Evolutionary conservation across 2,329 filamentous ascomycete genomes (phyloP), one percentile per base, ranked within the genome.

Genomic region (Cordyceps javanica): DNA sequence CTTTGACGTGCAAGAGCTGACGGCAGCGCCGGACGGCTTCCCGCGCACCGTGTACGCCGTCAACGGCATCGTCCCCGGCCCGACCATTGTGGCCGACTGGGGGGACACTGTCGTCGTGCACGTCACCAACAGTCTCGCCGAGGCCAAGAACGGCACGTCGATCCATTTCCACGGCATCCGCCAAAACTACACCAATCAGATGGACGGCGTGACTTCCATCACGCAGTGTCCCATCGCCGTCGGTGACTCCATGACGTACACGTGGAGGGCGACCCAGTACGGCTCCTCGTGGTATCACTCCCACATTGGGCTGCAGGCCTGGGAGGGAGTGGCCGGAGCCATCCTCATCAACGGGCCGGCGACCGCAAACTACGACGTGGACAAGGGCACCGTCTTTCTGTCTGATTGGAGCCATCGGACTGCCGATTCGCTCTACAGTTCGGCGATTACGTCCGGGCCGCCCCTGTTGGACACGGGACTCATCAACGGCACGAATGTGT

Each of bases 101-200:
- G 77, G 73, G 26, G 73, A 77, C 57, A 71, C 61, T 32, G 42
- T 59, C 21, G 39, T 54, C 13, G 71, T 86, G 5, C 65, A 70
- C n/a, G 68, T 84, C 13, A 79, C 79, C 53, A 77, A 87, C 7
- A 79, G 71, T 34, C 88, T 86, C 66, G 66, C 66, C 1, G 70
- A 53, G 9, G 87, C 87, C 60, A 13, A 26, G 2, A 51, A 51
- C 32, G 82, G 83, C 32, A 86, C 82, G 8, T 76, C 76, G 9
- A 79, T 87, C 19, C 85, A 88, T 65, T 87, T 77, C 71, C 84
- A 88, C 63, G 85, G 83, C 23, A 71, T 88, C 34, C 77, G 81
- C 7, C 82, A 87, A 64, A 72, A 77, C 60, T 72, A 76, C 64
- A 80, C 74, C 49, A 80, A 77, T 62, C 71, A 79, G 58, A 73